Evolutionary conservation across 768 basidiomycete genomes (phyloP).

Genomic region (Tricholoma sp.): DNA sequence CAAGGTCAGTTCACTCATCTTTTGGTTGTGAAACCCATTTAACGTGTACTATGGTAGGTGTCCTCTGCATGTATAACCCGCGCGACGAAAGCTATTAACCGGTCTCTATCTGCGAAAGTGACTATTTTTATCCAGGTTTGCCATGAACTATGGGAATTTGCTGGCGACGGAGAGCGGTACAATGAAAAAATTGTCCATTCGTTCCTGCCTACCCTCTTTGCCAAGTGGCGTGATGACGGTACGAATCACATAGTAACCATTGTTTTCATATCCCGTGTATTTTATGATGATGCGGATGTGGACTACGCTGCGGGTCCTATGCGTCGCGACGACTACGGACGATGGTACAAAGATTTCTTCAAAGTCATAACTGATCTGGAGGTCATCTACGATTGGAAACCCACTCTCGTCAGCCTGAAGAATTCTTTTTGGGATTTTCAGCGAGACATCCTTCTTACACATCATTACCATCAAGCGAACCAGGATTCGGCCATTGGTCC

Average conservation of each 20-base stretch:
- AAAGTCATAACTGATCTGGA: conserved; percentile 94
- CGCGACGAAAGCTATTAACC: conserved; percentile 82
- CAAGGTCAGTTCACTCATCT: conserved; percentile 38
- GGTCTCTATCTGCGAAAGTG: conserved; percentile 86
- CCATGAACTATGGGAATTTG: conserved; percentile 93
- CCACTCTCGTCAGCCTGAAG: conserved; percentile 81
- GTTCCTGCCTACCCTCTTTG: conserved; percentile 86
- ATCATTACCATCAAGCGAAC: conserved; percentile 76
- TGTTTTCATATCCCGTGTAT: conserved; percentile 89
- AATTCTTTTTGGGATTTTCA: conserved; percentile 90
- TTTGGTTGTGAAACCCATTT: conserved; percentile 2
- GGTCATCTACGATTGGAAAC: conserved; percentile 81
- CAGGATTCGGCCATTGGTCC: conserved; percentile 40
- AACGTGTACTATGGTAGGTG: conserved; percentile 42
- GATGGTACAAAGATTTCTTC: conserved; percentile 94
- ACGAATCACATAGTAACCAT: conserved; percentile 94
- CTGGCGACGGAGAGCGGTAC: conserved; percentile 92
- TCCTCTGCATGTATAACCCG: conserved; percentile 76
- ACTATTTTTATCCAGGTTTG: conserved; percentile 97
- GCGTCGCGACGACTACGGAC: conserved; percentile 64
- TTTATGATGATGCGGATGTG: conserved; percentile 77
- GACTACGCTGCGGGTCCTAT: conserved; percentile 82
- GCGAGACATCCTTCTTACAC: conserved; percentile 83
- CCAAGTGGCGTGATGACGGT: conserved; percentile 75
- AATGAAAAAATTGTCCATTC: conserved; percentile 98